A percentile compares a stretch with the other conserved stretches of the same genome.
Conservation (phyloP, 768 basidiomycete species). For the Lactifluus echinatus region DNA sequence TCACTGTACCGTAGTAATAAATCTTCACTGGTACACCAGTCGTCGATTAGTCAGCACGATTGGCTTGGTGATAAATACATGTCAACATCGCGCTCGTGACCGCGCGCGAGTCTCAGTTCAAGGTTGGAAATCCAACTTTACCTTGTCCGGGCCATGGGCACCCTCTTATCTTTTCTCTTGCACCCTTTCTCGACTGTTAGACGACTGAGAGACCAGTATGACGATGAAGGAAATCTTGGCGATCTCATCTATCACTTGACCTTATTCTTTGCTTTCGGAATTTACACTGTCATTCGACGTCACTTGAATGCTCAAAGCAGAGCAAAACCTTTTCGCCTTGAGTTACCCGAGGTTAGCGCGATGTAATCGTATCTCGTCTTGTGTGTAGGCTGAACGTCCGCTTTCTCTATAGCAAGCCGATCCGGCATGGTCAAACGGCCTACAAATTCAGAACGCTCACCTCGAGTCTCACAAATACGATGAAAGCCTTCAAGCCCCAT, state of each 20-base stretch:
- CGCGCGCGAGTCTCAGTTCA: constrained; percentile 5
- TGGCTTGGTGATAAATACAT: constrained; percentile 2
- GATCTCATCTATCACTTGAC: constrained; percentile 62
- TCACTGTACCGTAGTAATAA: no score
- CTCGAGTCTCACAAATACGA: constrained; percentile 58
- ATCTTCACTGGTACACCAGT: no score
- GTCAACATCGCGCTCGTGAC: constrained; percentile 20
- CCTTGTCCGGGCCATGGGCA: constrained; percentile 13
- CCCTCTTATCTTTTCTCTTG: constrained; percentile 33
- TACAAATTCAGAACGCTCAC: constrained; percentile 46
- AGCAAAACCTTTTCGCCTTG: constrained; percentile 57
- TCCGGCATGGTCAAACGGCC: constrained; percentile 42
- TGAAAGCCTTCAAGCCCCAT: constrained; percentile 43
- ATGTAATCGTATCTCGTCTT: not conserved
- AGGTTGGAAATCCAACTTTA: constrained; percentile 1
- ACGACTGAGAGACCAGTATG: constrained; percentile 36
- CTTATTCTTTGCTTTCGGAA: constrained; percentile 66
- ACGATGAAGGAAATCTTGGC: constrained; percentile 28
- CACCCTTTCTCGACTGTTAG: constrained; percentile 45
- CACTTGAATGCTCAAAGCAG: constrained; percentile 68
- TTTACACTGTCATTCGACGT: constrained; percentile 69
- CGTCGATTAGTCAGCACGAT: constrained; percentile 2
- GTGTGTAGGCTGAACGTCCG: not conserved
- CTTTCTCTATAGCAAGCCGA: constrained; percentile 21
- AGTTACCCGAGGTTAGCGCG: constrained; percentile 48